Evolutionary conservation across 2,329 filamentous ascomycete species (phyloP), one percentile per base, ranked within the genome.

Genomic region (Penicillium sp.): DNA sequence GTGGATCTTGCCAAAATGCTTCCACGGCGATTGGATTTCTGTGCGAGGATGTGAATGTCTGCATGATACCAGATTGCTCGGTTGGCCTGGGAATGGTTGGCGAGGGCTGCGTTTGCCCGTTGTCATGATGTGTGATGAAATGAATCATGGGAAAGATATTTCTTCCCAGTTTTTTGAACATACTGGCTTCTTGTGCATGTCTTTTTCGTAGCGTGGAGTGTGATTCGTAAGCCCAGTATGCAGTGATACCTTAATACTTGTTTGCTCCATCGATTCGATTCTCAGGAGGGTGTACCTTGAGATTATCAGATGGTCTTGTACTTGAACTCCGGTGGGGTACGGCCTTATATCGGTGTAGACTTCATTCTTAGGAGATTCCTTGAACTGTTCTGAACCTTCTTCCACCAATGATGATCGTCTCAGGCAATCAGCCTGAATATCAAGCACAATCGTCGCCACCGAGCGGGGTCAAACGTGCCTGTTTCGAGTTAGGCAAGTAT

Each of bases 81-180:
- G 50, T 50, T 44, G 56, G 37, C 46, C 39, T 54, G 50, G 41
- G 52, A 57, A 35, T 41, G 36, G n/a, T 27, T 31, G 22, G 46
- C 24, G 37, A 41, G 39, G 39, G 22, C 10, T 36, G 27, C 13
- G 16, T 39, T 14, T 11, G 53, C 55, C 58, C 54, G 49, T 58
- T 61, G 47, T 55, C 52, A 60, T 63, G 59, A 66, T 59, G 60
- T 52, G 58, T 61, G 56, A 67, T 56, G 65, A 66, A 61, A 65
- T 54, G 60, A 59, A 22, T 16, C 19, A 33, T 9, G 51, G 41
- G 33, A 36, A 54, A 37, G 35, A 39, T 5, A 36, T n/a, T 22
- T 16, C n/a, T 37, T 19, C n/a, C 33, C 22, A 6, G 18, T 51
- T 19, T 14, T 24, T 35, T 50, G 31, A 39, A 51, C 27, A 51